phyloP scores from a whole-genome alignment of 257 asterid genomes.

The Linaria vulgaris region DNA sequence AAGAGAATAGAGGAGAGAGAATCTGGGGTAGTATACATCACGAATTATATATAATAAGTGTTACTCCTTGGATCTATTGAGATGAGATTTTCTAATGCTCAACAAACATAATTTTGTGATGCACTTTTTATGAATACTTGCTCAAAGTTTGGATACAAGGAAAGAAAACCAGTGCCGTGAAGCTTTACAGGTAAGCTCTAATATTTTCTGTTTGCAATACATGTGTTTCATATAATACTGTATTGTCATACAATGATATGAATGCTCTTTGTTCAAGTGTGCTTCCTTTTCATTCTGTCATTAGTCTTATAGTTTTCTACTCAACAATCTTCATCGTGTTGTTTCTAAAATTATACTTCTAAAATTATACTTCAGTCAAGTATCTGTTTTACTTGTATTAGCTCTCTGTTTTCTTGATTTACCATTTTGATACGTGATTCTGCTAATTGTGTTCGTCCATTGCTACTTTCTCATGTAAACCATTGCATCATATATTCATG shows the following conservation, averaged over 20 bases:
- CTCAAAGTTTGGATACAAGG: too few species aligned
- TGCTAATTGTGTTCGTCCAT: conserved; percentile 12
- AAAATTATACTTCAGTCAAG: background rate
- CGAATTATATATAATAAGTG: too few species aligned
- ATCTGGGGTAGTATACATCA: too few species aligned
- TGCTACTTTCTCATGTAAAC: conserved; percentile 25
- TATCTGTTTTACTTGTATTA: background rate
- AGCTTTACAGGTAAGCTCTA: conserved; percentile 12
- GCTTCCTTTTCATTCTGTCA: conserved; percentile 16
- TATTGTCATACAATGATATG: too few species aligned
- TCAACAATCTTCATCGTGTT: background rate
- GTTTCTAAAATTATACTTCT: too few species aligned
- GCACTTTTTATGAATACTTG: too few species aligned
- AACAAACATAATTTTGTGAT: too few species aligned
- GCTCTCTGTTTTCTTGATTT: background rate
- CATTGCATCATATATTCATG: too few species aligned
- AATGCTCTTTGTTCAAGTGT: conserved; percentile 20
- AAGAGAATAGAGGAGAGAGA: too few species aligned
- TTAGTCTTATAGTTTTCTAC: background rate
- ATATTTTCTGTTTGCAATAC: conserved; percentile 89
- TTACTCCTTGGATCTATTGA: too few species aligned
- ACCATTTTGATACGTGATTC: background rate
- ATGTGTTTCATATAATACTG: conserved; percentile 51
- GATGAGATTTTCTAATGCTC: too few species aligned
- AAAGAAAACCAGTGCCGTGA: too few species aligned